phyloP scores from a whole-genome alignment of 768 basidiomycete species.

The Mycena polygramma region DNA sequence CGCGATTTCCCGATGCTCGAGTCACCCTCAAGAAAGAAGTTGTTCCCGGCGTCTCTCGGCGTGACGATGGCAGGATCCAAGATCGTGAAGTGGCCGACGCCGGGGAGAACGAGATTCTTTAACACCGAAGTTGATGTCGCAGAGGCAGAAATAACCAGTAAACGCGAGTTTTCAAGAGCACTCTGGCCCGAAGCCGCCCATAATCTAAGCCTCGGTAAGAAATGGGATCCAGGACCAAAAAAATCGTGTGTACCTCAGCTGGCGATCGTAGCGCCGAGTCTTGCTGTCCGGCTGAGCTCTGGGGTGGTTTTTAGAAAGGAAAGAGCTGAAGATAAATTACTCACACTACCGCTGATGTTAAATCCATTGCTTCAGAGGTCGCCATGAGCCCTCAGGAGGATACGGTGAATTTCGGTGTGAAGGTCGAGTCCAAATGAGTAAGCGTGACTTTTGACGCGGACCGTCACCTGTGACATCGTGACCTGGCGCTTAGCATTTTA shows the following conservation, averaged over 20 bases:
- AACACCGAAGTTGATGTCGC: conserved; percentile 91
- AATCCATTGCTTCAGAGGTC: conserved; percentile 28
- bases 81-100: conserved; percentile 95
- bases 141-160: conserved; percentile 84
- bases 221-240: neutral
- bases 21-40: conserved; percentile 90
- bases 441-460: conserved; percentile 24
- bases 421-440: conserved; percentile 13
- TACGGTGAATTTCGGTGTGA: neutral
- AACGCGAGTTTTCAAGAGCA: conserved; percentile 86
- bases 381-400: conserved; percentile 11
- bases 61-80: conserved; percentile 75
- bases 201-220: conserved; percentile 55
- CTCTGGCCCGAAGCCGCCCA: conserved; percentile 95
- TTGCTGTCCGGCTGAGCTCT: conserved; percentile 81
- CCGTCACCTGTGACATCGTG: neutral
- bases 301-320: neutral
- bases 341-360: conserved; percentile 23
- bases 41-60: conserved; percentile 89
- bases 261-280: conserved; percentile 93
- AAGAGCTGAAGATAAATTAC: neutral
- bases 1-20: conserved; percentile 85
- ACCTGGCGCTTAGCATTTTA: neutral
- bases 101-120: conserved; percentile 97
- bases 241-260: conserved; percentile 76